Evolutionary conservation across 257 asterid species (phyloP).

Genomic region (Solanum chiquidenum): DNA sequence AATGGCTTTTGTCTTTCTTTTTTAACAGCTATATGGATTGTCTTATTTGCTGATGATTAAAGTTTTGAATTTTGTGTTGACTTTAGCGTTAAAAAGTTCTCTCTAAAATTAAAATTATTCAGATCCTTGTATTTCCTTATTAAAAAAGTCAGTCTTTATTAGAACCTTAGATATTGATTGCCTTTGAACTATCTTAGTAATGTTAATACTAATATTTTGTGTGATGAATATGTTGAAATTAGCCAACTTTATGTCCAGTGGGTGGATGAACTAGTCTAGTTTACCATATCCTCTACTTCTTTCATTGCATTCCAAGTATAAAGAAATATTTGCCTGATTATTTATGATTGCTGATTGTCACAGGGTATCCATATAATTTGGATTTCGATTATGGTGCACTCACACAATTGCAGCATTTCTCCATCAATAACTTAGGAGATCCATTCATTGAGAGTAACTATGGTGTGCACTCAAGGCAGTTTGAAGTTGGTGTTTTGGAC

Average conservation of each 20-base stretch:
- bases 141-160: neutral
- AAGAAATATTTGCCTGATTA: neutral
- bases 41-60: neutral
- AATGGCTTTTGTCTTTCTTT: neutral
- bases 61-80: neutral
- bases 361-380: conserved; percentile 95
- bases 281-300: neutral
- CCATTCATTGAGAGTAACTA: conserved; percentile 96
- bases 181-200: neutral
- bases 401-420: conserved; percentile 81
- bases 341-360: neutral
- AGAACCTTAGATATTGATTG: neutral
- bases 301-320: neutral
- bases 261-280: neutral
- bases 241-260: neutral
- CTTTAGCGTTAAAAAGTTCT: neutral
- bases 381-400: conserved; percentile 95
- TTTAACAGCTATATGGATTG: neutral
- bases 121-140: neutral
- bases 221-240: neutral
- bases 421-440: conserved; percentile 88
- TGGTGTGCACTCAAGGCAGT: conserved; percentile 93
- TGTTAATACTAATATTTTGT: neutral
- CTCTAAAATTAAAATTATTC: neutral
- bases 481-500: conserved; percentile 92